Evolutionary conservation across 345 rosid genomes (phyloP), one percentile per base, ranked within the genome.

Genomic region (Citrus unshiu): DNA sequence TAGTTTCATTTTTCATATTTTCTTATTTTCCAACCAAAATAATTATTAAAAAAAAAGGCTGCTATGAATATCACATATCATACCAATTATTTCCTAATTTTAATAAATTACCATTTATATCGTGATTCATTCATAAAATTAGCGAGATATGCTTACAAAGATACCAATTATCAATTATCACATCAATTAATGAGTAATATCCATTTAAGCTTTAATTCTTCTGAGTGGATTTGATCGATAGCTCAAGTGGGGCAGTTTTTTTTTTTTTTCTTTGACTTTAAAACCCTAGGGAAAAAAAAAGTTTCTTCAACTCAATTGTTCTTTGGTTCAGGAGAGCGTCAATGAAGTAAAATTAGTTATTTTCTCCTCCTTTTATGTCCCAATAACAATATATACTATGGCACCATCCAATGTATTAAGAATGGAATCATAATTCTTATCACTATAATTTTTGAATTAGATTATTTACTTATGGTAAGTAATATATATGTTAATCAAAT

Each of bases 261-360:
- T 22, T 66, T 66, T 59, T 60, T 77, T 64, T 77, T 68, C 37
- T 56, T 80, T 35, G 72, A 80, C 79, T 70, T 60, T 37, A 1
- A 22, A 29, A 40, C 10, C 51, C 7, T 32, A 1, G 49, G 37
- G 5, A 32, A 6, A n/a, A 46, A 70, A 3, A 68, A 6, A 22
- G 3, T 57, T 37, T 39, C 43, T 68, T 4, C 37, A 66, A 57
- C 74, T 57, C 51, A 12, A 13, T 12, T 3, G 14, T 46, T 46
- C 72, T 49, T 65, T 32, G 54, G 35, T 9, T n/a, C 4, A 32
- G n/a, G 3, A 46, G 73, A 76, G 73, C 68, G 57, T 54, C 39
- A 35, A 7, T 29, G 37, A 76, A 76, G 64, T 6, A 30, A 76
- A 30, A 34, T 56, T 21, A 67, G 24, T 56, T 54, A 51, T 27